These are phyloP conservation scores for Camelina sativa DNA, from an alignment of 345 rosid genomes.

Conservation along the genomic window DNA sequence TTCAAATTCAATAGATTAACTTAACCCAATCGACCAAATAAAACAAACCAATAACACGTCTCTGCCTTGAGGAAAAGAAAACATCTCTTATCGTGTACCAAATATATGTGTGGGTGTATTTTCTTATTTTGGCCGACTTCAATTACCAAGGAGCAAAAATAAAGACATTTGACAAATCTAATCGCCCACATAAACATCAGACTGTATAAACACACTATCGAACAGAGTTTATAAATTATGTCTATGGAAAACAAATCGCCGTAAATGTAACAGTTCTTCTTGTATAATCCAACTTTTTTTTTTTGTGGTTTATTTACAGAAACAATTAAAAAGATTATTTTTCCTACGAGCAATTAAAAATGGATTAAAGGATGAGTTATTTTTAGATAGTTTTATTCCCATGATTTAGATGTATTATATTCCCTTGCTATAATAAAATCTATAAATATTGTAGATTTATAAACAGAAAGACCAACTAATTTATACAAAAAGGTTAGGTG, in stretches of 20 bases:
- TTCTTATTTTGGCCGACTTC: neutral
- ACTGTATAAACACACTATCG: neutral
- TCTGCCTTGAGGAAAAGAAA: neutral
- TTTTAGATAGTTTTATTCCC: neutral
- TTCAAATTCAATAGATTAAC: conserved; percentile 28
- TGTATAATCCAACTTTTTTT: neutral
- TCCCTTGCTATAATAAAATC: neutral
- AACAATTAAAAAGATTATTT: too few relatives aligned
- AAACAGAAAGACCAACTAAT: conserved; percentile 24
- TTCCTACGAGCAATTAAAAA: neutral
- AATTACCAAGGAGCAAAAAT: neutral
- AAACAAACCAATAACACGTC: conserved; percentile 6
- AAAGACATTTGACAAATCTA: conserved; percentile 22
- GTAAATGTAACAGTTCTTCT: neutral
- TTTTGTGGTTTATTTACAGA: neutral
- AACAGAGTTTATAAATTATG: neutral
- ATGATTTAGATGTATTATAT: neutral
- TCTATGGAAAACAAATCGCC: neutral
- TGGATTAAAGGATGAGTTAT: neutral
- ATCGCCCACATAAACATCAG: neutral
- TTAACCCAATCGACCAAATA: conserved; percentile 11
- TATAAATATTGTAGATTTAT: neutral
- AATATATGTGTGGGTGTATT: neutral
- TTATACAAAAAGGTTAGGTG: conserved; percentile 25
- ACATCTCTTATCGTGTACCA: conserved; percentile 3